Base-by-base conservation (phyloP, 2,329 filamentous ascomycete genomes). In the Epichloe brachyelytri region DNA sequence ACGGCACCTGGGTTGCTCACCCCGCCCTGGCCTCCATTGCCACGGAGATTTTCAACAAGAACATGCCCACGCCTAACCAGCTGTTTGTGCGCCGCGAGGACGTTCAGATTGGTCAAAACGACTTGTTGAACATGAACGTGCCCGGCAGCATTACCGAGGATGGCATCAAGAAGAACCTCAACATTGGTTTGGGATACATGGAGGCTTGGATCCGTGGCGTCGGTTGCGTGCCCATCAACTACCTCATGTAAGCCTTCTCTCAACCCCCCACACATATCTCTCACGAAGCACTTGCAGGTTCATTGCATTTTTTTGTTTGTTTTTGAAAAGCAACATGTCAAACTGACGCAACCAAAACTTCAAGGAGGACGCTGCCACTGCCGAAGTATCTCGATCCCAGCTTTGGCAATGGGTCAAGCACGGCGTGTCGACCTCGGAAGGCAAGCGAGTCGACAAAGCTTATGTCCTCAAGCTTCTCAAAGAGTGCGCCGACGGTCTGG, bases 51-150 rank as follows among this genome's bases (percentile, higher is more conserved):
- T 98, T 98, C 80, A 95, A 97, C 79, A 84, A 90, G 74, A 75
- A 97, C 76, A 98, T 98, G 93, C 93, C 93, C 10, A 95, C 91
- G 3, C 90, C 93, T 46, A 98, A 98, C 75, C 93, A 98, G 72
- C 82, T 95, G 62, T 93, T 91, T 68, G 74, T 88, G 56, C 87
- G 90, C 57, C 84, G 90, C 56, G 89, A 96, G 69, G 91, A 97
- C 46, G 89, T 96, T 54, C 72, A 80, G 63, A 83, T 98, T 63
- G 83, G 83, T 45, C 83, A 82, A 62, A 94, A 93, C 62, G 93
- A 97, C 64, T 78, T 98, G 49, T 79, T 97, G 54, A 97, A 97
- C 78, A 97, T 95, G 86, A 97, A 97, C 63, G 86, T 97, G 2
- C 89, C 91, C 6, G 93, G 93, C 26, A 79, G 82, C 66, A 78